Evolutionary conservation across 2,329 filamentous ascomycete species (phyloP).

Genomic region (Botrytis byssoidea): DNA sequence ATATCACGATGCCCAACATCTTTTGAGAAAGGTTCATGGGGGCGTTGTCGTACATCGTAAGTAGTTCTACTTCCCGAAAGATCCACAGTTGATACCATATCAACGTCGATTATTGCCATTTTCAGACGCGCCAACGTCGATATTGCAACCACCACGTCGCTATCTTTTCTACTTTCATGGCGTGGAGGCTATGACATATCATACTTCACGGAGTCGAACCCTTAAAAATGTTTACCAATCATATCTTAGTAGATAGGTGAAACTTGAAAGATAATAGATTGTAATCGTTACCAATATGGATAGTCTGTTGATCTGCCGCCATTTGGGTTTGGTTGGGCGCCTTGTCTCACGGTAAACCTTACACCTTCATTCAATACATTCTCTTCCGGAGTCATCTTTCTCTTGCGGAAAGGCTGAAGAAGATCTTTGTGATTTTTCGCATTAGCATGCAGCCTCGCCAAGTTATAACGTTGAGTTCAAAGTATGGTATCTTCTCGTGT

Average conservation of each 20-base stretch:
- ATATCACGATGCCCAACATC: constrained; percentile 6
- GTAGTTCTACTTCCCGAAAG: not conserved
- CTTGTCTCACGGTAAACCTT: not conserved
- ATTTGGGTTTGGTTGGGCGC: not conserved
- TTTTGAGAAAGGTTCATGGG: not conserved
- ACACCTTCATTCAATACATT: not conserved
- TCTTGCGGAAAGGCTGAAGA: not conserved
- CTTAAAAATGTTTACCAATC: not conserved
- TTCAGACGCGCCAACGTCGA: not conserved
- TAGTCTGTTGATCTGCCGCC: constrained; percentile 8
- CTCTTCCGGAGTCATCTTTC: not conserved
- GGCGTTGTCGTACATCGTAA: not conserved
- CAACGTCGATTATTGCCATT: constrained; percentile 7
- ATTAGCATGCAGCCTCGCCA: constrained; percentile 6
- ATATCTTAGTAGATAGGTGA: not conserved
- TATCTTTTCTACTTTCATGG: not conserved
- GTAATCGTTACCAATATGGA: not conserved
- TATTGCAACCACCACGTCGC: constrained; percentile 3
- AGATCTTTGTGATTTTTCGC: constrained; percentile 13
- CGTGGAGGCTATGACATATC: not conserved
- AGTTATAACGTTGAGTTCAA: constrained; percentile 7
- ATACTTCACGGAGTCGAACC: not conserved
- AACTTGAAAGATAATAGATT: not conserved
- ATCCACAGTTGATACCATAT: constrained; percentile 1
- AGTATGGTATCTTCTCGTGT: not conserved